Base-by-base conservation (phyloP, 495 filamentous ascomycete genomes). In the Lepidopterella palustris region DNA sequence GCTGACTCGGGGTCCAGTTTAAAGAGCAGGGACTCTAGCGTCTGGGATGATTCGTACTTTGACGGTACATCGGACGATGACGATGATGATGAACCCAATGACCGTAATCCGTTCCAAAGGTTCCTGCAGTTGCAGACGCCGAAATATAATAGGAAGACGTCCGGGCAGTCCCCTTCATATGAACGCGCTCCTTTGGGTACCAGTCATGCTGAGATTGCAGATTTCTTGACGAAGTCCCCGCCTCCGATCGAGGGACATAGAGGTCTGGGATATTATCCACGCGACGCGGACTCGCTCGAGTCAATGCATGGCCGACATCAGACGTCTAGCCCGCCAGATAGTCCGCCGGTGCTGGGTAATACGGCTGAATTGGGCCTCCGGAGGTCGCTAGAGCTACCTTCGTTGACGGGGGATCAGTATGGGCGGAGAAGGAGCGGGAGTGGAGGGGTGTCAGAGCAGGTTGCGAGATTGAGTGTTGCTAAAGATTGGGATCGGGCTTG, bases 21-120 rank as follows among this genome's bases (percentile, higher is more conserved):
- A 1, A 48, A 39, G 20, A 68, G 62, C 59, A 56, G 47, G 55
- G 67, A 66, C 10, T 72, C 67, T 23, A 55, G 45, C 6, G 40
- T 55, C 3, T 75, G 72, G 72, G 72, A 75, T 50, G 71, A 73
- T 29, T 24, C 61, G 6, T 71, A 66, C 57, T 70, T 73, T 28
- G 71, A 73, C 26, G 67, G 64, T 18, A 68, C 57, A 15, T 68
- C 64, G 3, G 62, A 50, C 47, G 69, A 72, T 13, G 67, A 60
- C 1, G 69, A 72, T n/a, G 68, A 69, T 25, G 63, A 67, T 20
- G 70, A 71, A 4, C 45, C 55, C 2, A 66, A 71, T 29, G 68
- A 70, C 32, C 64, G 67, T 32, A 68, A 55, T 24, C 55, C 70
- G 13, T 61, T 74, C 24, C 60, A 64, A 52, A 62, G 58, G 31